Base-by-base conservation (phyloP, 2,329 filamentous ascomycete species). In the Emmonsiellopsis sp. region DNA sequence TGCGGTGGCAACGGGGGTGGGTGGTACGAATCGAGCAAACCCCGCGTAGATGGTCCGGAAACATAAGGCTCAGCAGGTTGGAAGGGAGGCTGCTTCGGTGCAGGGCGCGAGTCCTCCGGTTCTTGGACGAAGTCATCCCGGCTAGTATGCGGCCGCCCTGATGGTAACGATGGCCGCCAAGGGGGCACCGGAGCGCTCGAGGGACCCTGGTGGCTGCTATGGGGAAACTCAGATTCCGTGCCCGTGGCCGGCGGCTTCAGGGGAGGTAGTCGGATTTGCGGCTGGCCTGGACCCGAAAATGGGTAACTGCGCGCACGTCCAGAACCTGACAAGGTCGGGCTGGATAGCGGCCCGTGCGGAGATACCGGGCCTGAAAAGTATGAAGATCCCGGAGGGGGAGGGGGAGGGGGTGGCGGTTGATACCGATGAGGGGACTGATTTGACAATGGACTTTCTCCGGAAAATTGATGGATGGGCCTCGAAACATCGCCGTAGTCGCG, bases 201-300 rank as follows among this genome's bases (percentile, higher is more conserved):
- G 5, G 27, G 31, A 2, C 46, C 44, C 13, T 27, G 21, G 21
- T 1, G 51, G 11, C 27, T 36, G 33, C 36, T 42, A 17, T 42
- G 49, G 27, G 51, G 36, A 37, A 43, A 54, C 21, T 54, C 51
- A 21, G 52, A 17, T 17, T 53, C 52, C 6, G 49, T 11, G 10
- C 51, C 45, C 3, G 45, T 46, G 40, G 42, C 46, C 14, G 53
- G 42, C 10, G 51, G 53, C 8, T 39, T 50, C 14, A 57, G 50
- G 4, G 56, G 54, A 3, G 56, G 56, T 47, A 57, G 36, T 46
- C 42, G 32, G 8, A 57, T 52, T 14, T 42, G 47, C 2, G 54
- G 36, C 11, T 45, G 47, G 39, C 42, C 37, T 31, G 51, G 40
- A 34, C 42, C 40, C 11, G 52, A 40, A 11, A 43, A 42, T 14